Base-by-base conservation (phyloP, 192 early-diverging fungal genomes). In the Coemansia sp. region DNA sequence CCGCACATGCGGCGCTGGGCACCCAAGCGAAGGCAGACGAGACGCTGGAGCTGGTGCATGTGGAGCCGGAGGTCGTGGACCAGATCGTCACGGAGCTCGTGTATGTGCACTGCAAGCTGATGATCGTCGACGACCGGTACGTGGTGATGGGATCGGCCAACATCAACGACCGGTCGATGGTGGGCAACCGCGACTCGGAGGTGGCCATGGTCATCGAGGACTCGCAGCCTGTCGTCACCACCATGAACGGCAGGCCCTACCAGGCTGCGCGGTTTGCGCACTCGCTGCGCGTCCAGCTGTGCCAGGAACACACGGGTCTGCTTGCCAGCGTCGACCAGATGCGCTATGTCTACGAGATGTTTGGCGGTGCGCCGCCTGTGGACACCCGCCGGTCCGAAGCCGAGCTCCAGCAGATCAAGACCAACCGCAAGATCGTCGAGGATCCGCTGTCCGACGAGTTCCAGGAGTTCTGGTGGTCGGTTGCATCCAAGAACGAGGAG, bases 81-180 rank as follows among this genome's bases (percentile, higher is more conserved):
- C 78, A 81, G 28, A 54, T 85, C 10, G 87, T 95, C 2, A 90
- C 92, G 0, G 92, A 94, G 70, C 84, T 89, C 57, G 69, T 95
- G 38, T 95, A 95, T 67, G 86, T 95, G 37, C 93, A 95, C 81
- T 88, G 87, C 56, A 90, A 94, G 65, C 67, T 92, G 38, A 85
- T 95, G 86, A 92, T 95, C 63, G 84, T 92, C 10, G 94, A 95
- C 64, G 94, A 95, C 59, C 84, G 82, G 13, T 85, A 84, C 42
- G 89, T 92, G 40, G 79, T 95, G 23, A 87, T 89, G 70, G 94
- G 94, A 6, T 92, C 89, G 28, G 91, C 92, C 38, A 96, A 96
- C 67, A 84, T 96, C 68, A 96, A 96, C 68, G 94, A 96, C 77
- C 88, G 94, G 5, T 96, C 94, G 0, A 92, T 92, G 77, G 72